Evolutionary conservation across 306 rosid species (phyloP), one percentile per base, ranked within the genome.

Genomic region (Lathyrus tuberosus): DNA sequence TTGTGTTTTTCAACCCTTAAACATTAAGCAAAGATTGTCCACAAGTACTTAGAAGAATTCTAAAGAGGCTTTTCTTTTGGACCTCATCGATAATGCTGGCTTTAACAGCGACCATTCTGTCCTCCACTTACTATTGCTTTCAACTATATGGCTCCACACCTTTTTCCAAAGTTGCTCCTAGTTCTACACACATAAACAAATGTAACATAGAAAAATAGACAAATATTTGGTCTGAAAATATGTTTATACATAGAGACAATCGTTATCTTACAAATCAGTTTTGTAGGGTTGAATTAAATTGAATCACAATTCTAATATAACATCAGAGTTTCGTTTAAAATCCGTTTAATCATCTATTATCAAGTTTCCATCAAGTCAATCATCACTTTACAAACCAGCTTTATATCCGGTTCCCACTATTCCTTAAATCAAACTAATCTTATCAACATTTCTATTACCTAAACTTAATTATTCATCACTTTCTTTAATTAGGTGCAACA

Each of bases 81-180:
- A 47, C 57, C 26, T 64, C 61, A 69, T 67, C 77, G 70, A 78
- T 74, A 58, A 49, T 65, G 85, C 85, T 63, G 80, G 59, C 82
- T 67, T 62, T 31, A 49, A 65, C 43, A 51, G 64, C 69, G 80
- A 71, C 80, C 75, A 78, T 59, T 73, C 47, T 73, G 68, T 74
- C 75, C 59, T 73, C 85, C 78, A 82, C 75, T 68, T 5, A 28
- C 71, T 53, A 14, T 67, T 70, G 71, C 81, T 60, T 60, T 54
- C 71, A 3, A 41, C 0, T 53, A 1, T 37, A 5, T 63, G 68
- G 30, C 59, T 47, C 59, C 71, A 66, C 71, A 35, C 40, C 40
- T 35, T 58, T 66, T 30, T 66, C 31, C 41, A 30, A 30, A 16
- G 8, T 9, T 48, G 2, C 13, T 42, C 18, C 7, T 28, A 10